Percentiles rank a stretch among this genome's conserved stretches.
Conservation (phyloP, 176 grass and related monocot genomes). For the Rhynchospora breviuscula region DNA sequence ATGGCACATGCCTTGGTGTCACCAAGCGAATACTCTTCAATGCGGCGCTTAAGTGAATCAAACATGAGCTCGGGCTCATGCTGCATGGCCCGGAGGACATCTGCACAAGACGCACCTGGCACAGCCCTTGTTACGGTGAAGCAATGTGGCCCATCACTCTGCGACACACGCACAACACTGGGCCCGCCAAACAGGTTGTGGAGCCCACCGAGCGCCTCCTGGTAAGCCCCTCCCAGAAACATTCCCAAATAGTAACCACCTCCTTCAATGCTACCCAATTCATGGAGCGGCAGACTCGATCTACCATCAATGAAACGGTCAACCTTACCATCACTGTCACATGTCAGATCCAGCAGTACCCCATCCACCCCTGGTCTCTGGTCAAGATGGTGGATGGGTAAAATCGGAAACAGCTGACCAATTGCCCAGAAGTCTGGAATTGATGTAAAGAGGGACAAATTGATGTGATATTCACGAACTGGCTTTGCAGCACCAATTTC, state of each 20-base stretch:
- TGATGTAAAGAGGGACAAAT: conserved; percentile 87
- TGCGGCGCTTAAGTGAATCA: conserved; percentile 61
- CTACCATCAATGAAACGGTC: conserved; percentile 63
- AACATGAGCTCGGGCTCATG: conserved; percentile 94
- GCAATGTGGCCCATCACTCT: conserved; percentile 78
- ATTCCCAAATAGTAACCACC: conserved; percentile 86
- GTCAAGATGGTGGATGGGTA: conserved; percentile 78
- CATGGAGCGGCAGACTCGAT: conserved; percentile 72
- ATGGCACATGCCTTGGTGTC: conserved; percentile 28
- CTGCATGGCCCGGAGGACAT: conserved; percentile 88
- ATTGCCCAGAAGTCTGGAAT: conserved; percentile 93
- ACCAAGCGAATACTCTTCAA: conserved; percentile 28
- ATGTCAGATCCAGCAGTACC: conserved; percentile 71
- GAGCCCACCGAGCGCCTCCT: conserved; percentile 83
- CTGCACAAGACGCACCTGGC: conserved; percentile 59
- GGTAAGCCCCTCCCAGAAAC: conserved; percentile 96
- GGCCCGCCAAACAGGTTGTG: conserved; percentile 97
- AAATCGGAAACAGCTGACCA: conserved; percentile 78
- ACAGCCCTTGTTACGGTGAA: conserved; percentile 75
- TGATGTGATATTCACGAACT: conserved; percentile 64
- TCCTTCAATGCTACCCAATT: conserved; percentile 35
- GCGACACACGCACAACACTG: conserved; percentile 80
- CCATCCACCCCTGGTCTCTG: conserved; percentile 57
- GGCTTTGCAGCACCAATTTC: conserved; percentile 52
- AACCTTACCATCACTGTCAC: conserved; percentile 94